Evolutionary conservation across 2,329 filamentous ascomycete genomes (phyloP).

Genomic region (Paramyrothecium roridum): DNA sequence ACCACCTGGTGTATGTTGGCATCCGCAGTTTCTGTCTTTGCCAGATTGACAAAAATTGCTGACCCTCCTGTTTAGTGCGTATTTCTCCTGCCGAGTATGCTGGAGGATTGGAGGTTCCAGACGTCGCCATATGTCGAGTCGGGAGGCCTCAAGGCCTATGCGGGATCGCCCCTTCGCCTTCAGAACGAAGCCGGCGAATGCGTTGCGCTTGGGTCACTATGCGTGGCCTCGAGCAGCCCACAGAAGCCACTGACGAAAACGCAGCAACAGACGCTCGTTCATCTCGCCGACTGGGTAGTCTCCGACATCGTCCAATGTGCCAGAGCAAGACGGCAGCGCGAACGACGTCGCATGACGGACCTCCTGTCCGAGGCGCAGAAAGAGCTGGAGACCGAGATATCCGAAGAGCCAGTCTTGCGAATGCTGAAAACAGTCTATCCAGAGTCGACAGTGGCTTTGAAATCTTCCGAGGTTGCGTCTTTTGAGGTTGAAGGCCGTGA

Average conservation of each 20-base stretch:
- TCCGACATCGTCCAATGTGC: constrained; percentile 36
- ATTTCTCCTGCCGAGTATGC: constrained; percentile 37
- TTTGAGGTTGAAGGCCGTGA: constrained; percentile 22
- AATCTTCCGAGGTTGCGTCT: constrained; percentile 15
- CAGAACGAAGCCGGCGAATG: constrained; percentile 34
- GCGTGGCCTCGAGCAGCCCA: constrained; percentile 33
- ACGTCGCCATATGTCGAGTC: constrained; percentile 34
- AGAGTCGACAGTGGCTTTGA: constrained; percentile 21
- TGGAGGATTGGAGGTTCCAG: constrained; percentile 40
- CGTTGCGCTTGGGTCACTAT: constrained; percentile 37
- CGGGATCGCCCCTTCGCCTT: constrained; percentile 34
- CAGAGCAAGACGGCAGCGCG: constrained; percentile 31
- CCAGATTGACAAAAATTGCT: neutral
- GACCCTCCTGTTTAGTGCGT: constrained; percentile 20
- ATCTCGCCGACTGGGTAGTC: constrained; percentile 28
- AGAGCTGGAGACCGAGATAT: constrained; percentile 12
- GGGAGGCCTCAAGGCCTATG: constrained; percentile 36
- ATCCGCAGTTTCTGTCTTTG: neutral
- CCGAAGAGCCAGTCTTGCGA: constrained; percentile 18
- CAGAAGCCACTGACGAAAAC: constrained; percentile 25
- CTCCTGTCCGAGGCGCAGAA: constrained; percentile 22
- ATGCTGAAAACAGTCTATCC: constrained; percentile 30
- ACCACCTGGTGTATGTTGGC: constrained; percentile 19
- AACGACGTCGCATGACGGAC: constrained; percentile 33
- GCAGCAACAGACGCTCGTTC: constrained; percentile 21